Evolutionary conservation across 106 monocot genomes (phyloP).

Genomic region (Dendrobium officinale): DNA sequence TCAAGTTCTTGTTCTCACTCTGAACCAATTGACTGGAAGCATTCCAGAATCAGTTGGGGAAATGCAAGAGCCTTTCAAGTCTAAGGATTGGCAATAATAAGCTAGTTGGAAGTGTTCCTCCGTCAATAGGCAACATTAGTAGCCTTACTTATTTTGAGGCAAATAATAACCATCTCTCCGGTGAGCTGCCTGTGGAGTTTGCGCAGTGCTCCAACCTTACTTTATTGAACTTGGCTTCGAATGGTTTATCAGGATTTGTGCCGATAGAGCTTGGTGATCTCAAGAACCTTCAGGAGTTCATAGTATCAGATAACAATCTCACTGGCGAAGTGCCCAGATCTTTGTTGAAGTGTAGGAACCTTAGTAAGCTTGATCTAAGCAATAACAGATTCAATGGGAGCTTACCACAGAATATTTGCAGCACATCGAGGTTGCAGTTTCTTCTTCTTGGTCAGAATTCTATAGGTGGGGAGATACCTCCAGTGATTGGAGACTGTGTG

Average conservation of each 20-base stretch:
- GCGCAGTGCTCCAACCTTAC: slow-evolving; percentile 67
- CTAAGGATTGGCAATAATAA: slow-evolving; percentile 68
- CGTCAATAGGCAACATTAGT: slow-evolving; percentile 40
- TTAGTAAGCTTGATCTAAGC: slow-evolving; percentile 82
- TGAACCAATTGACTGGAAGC: slow-evolving; percentile 48
- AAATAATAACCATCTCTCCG: slow-evolving; percentile 52
- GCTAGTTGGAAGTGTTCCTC: slow-evolving; percentile 45
- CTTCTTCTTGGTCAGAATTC: slow-evolving; percentile 49
- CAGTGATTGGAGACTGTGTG: slow-evolving; percentile 51
- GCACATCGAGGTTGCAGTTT: slow-evolving; percentile 61
- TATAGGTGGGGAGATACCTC: slow-evolving; percentile 50
- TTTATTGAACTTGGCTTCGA: slow-evolving; percentile 65
- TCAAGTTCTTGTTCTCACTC: slow-evolving; percentile 58
- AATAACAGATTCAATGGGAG: slow-evolving; percentile 61
- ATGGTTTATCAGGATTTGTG: slow-evolving; percentile 40
- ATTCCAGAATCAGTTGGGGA: slow-evolving; percentile 50
- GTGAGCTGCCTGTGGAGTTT: slow-evolving; percentile 50
- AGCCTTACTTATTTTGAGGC: slow-evolving; percentile 82
- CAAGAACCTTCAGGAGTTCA: slow-evolving; percentile 70
- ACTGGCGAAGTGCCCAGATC: slow-evolving; percentile 53
- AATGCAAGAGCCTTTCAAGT: slow-evolving; percentile 46
- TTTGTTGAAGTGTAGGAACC: slow-evolving; percentile 50
- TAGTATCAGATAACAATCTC: slow-evolving; percentile 56
- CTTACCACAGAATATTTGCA: slow-evolving; percentile 50
- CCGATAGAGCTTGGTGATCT: slow-evolving; percentile 58